Conservation (phyloP, 352 stramenopile species). For the Phytophthora fragariae region DNA sequence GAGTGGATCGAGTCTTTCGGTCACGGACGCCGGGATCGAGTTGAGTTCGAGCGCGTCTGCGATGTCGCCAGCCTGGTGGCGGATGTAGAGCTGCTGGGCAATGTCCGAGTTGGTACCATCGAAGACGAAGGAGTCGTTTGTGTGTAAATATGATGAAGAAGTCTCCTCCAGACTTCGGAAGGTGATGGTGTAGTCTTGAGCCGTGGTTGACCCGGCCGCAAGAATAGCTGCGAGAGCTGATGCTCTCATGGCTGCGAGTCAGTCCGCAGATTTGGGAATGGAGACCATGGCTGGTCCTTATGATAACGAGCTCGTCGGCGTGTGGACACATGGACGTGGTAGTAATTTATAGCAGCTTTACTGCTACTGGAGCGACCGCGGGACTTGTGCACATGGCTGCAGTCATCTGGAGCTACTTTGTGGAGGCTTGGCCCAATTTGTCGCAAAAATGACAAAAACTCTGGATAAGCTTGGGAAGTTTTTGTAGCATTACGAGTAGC, state of each 20-base stretch:
- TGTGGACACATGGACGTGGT: background rate
- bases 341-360: background rate
- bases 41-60: slow-evolving; percentile 15
- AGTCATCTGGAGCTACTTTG: background rate
- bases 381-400: background rate
- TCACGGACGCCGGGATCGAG: slow-evolving; percentile 24
- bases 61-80: slow-evolving; percentile 24
- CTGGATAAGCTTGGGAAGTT: background rate
- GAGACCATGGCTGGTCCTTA: background rate
- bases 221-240: slow-evolving; percentile 6
- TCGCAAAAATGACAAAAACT: background rate
- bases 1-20: slow-evolving; percentile 19
- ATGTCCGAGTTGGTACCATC: slow-evolving; percentile 50
- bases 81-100: slow-evolving; percentile 44
- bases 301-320: background rate
- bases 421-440: background rate
- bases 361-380: background rate
- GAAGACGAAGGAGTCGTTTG: slow-evolving; percentile 33
- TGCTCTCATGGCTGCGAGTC: slow-evolving; percentile 19
- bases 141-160: slow-evolving; percentile 6
- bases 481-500: background rate
- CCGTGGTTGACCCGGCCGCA: slow-evolving; percentile 1
- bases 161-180: slow-evolving; percentile 26
- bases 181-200: slow-evolving; percentile 30
- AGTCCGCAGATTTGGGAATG: slow-evolving; percentile 21